Evolutionary conservation across 129 eudicot species (phyloP), one percentile per base, ranked within the genome.

Genomic region (Flaveria brownii): DNA sequence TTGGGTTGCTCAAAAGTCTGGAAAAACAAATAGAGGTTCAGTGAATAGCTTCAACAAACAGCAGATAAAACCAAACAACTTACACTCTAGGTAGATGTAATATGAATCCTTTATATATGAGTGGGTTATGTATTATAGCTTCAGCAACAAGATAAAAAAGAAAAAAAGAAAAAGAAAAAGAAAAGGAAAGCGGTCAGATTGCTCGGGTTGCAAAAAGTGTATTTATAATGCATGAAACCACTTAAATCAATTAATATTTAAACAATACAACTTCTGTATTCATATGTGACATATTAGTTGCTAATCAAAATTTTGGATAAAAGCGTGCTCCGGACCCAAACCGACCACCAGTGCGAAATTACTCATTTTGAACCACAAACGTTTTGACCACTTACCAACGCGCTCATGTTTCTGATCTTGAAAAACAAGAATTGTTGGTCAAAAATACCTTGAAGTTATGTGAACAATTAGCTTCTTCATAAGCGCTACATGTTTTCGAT

Each of bases 401-500:
- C 9, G 9, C 62, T 17, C 42, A 71, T 51, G 41, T 16, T 72
- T 60, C 39, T 55, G 6, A 51, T 71, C 23, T 51, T 26, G 26
- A 5, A 33, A 75, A 65, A 43, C 70, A 57, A 9, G 65, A 77
- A 68, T 71, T 26, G 11, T 15, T 47, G 74, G 51, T 70, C 20
- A 68, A 56, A 20, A 64, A 25, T 67, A 90, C 97, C 99, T 91
- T 86, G 82, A 91, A 89, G 26, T 72, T 80, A 50, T 84, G 78
- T 11, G 71, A 76, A 36, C 71, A 81, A 70, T 69, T 15, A 60
- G 88, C 86, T 20, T 83, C 75, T 76, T 87, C 85, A 76, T 81
- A 91, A 17, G 80, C 87, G 73, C 80, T 47, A 25, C 18, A 10
- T 41, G 86, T 86, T 73, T 76, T 83, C 59, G 81, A 72, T 68